Percentiles rank a stretch among this genome's conserved stretches.
These are phyloP conservation scores for Lactarius hatsudake DNA, from an alignment of 768 basidiomycete genomes.

Conservation along the genomic window DNA sequence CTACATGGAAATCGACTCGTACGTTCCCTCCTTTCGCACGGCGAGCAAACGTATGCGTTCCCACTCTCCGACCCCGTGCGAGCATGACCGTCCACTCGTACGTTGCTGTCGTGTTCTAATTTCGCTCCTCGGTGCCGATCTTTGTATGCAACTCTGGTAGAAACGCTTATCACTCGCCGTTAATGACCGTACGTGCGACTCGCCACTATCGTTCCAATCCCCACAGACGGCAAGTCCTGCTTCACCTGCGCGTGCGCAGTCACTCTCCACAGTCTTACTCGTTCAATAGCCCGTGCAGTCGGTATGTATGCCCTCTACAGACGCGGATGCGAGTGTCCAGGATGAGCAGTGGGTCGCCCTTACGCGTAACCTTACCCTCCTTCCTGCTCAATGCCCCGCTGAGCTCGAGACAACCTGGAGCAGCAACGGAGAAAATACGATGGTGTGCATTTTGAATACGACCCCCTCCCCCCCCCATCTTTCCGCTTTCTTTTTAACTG, in stretches of 20 bases:
- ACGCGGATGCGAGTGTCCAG: slow-evolving; percentile 13
- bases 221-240: slow-evolving; percentile 22
- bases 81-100: slow-evolving; percentile 56
- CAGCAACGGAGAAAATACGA: slow-evolving; percentile 46
- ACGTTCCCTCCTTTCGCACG: slow-evolving; percentile 43
- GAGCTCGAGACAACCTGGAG: not conserved
- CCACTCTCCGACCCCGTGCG: slow-evolving; percentile 32
- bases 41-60: slow-evolving; percentile 33
- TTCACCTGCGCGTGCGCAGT: slow-evolving; percentile 31
- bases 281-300: not conserved
- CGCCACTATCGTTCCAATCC: slow-evolving; percentile 21
- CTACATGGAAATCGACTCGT: slow-evolving; percentile 60
- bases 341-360: slow-evolving; percentile 74
- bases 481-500: slow-evolving; percentile 12
- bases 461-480: not conserved
- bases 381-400: not conserved
- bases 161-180: slow-evolving; percentile 54
- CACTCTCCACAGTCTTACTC: slow-evolving; percentile 2
- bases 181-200: slow-evolving; percentile 27
- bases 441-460: slow-evolving; percentile 28
- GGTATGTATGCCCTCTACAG: slow-evolving; percentile 19
- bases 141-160: slow-evolving; percentile 35
- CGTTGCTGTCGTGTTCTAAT: slow-evolving; percentile 27
- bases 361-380: slow-evolving; percentile 62
- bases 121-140: not conserved